Percentiles rank a stretch among this genome's conserved stretches.
phyloP scores from a whole-genome alignment of 768 basidiomycete species.

The Suillus paluster region DNA sequence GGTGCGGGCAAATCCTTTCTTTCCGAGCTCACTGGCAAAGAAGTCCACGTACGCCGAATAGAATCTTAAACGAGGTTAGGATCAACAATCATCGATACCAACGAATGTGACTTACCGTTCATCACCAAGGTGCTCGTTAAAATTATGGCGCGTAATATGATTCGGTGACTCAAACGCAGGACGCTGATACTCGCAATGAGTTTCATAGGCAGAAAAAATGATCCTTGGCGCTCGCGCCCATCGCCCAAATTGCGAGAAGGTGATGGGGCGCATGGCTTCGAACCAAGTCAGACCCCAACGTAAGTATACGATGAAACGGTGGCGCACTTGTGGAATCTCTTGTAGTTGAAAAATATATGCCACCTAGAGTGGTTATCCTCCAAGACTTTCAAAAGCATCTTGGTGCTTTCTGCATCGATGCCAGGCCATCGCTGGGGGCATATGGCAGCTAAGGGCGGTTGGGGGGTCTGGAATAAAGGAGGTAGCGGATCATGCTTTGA shows the following conservation, averaged over 20 bases:
- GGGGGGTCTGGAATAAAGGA: conserved; percentile 10
- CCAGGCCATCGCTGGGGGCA: conserved; percentile 34
- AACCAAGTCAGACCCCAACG: neutral
- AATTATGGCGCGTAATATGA: conserved; percentile 50
- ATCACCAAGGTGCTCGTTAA: conserved; percentile 60
- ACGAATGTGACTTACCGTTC: conserved; percentile 43
- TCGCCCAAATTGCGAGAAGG: conserved; percentile 21
- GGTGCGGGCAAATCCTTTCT: conserved; percentile 45
- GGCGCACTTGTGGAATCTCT: conserved; percentile 40
- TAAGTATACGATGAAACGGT: neutral
- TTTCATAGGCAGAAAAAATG: conserved; percentile 43
- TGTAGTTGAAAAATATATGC: conserved; percentile 42
- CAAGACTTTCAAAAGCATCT: conserved; percentile 22
- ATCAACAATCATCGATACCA: conserved; percentile 3
- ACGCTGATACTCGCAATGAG: conserved; percentile 35
- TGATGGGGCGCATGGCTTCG: conserved; percentile 21
- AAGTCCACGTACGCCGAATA: conserved; percentile 63
- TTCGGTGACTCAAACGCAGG: conserved; percentile 48
- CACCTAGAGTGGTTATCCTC: conserved; percentile 35
- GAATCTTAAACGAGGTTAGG: conserved; percentile 43
- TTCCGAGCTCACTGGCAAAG: conserved; percentile 49
- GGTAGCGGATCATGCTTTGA: neutral
- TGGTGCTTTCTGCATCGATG: conserved; percentile 29
- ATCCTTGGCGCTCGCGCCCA: conserved; percentile 30
- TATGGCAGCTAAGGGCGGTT: conserved; percentile 14